Conservation (phyloP, 495 filamentous ascomycete species). For the Amphirosellinia nigrospora region DNA sequence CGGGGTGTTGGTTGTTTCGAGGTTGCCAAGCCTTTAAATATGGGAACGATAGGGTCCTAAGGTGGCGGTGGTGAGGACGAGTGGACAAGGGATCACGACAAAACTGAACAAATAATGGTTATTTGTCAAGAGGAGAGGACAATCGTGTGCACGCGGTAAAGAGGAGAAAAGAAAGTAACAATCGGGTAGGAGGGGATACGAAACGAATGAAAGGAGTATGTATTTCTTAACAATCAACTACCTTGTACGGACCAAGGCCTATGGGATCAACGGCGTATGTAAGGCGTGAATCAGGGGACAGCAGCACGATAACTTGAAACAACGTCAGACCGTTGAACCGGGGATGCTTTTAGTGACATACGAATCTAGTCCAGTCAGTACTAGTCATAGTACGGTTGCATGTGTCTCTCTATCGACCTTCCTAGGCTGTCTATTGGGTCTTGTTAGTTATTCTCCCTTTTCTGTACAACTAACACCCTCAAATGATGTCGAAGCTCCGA, state of each 20-base stretch:
- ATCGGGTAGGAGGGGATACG: background rate
- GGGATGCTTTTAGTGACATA: background rate
- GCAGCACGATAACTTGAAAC: conserved; percentile 23
- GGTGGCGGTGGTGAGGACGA: conserved; percentile 4
- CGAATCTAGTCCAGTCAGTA: background rate
- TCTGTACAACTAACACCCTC: background rate
- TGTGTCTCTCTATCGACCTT: too few relatives aligned
- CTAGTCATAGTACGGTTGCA: too few relatives aligned
- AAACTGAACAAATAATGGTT: background rate
- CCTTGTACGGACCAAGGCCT: background rate
- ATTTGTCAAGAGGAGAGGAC: background rate
- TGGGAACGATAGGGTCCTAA: conserved; percentile 6
- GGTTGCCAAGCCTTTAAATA: conserved; percentile 15
- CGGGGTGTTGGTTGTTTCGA: conserved; percentile 19
- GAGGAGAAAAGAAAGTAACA: background rate
- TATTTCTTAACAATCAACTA: background rate
- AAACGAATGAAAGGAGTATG: background rate
- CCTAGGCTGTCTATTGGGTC: too few relatives aligned
- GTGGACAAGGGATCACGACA: background rate
- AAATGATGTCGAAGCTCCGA: background rate
- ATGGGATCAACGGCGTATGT: background rate
- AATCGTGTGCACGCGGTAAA: background rate
- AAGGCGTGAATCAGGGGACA: conserved; percentile 19
- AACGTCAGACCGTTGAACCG: conserved; percentile 6
- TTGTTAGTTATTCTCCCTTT: background rate